Percentiles rank a stretch among this genome's conserved stretches.
Conservation (phyloP, 208 protist species). For the Trypanosoma scelopori region DNA sequence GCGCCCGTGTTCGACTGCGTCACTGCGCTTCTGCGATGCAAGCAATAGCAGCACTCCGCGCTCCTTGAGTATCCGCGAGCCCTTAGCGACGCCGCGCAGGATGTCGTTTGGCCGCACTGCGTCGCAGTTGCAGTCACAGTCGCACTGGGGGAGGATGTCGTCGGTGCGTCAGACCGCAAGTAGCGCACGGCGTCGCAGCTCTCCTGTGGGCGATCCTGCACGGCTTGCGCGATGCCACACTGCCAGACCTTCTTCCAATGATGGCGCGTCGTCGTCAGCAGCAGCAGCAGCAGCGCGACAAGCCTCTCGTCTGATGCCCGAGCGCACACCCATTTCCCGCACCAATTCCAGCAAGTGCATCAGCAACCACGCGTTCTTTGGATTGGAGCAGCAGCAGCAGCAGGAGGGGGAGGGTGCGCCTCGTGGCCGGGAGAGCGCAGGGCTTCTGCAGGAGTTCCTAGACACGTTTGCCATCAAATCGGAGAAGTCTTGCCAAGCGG, state of each 20-base stretch:
- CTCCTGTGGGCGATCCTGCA: not conserved
- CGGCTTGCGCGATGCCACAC: not conserved
- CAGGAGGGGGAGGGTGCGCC: conserved; percentile 37
- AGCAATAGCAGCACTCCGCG: not conserved
- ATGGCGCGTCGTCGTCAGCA: not conserved
- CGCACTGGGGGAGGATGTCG: not conserved
- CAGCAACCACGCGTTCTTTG: no score
- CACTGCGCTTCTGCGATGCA: not conserved
- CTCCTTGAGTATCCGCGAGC: not conserved
- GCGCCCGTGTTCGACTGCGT: not conserved
- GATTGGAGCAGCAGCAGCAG: no score
- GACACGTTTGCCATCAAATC: conserved; percentile 42
- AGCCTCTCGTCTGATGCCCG: not conserved
- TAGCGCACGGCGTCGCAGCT: no score
- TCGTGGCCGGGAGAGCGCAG: conserved; percentile 35
- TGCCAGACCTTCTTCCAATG: not conserved
- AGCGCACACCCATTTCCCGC: not conserved
- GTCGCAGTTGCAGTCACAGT: not conserved
- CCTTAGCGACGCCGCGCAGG: not conserved
- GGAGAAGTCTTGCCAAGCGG: conserved; percentile 35
- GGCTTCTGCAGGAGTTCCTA: conserved; percentile 49
- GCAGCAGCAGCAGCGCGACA: not conserved
- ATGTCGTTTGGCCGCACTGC: no score
- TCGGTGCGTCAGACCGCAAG: no score
- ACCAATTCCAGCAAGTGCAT: not conserved